Conservation (phyloP, 116 monocot genomes). For the Posidonia oceanica region DNA sequence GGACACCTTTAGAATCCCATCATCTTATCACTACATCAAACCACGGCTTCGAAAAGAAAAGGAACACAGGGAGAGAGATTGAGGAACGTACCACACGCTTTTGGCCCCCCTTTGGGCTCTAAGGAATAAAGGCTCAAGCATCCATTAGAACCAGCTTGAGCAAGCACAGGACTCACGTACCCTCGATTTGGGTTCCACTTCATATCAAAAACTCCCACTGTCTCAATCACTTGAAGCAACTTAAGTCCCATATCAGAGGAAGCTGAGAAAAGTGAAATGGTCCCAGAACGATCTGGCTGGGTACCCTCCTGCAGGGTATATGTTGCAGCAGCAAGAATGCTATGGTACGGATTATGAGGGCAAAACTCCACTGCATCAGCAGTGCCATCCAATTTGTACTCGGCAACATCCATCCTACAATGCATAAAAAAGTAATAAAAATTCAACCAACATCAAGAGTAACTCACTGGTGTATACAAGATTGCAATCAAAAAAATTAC, state of each 20-base stretch:
- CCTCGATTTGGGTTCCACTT: constrained; percentile 54
- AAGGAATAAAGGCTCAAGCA: constrained; percentile 37
- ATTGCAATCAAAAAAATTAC: no score
- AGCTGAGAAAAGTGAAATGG: constrained; percentile 64
- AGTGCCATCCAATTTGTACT: constrained; percentile 56
- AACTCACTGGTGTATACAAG: no score
- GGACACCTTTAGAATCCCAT: no score
- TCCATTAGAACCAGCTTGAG: constrained; percentile 76
- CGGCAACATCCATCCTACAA: constrained; percentile 58
- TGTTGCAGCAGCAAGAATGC: constrained; percentile 69
- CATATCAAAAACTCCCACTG: constrained; percentile 75
- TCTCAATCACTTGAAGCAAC: constrained; percentile 38
- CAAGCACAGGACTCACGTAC: constrained; percentile 34
- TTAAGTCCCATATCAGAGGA: constrained; percentile 25
- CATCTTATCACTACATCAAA: no score
- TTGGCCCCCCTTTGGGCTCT: not conserved
- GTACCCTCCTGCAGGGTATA: constrained; percentile 71
- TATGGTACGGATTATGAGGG: constrained; percentile 34
- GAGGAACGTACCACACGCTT: constrained; percentile 20
- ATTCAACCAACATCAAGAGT: no score
- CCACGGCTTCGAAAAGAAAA: no score
- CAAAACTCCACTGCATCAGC: constrained; percentile 90
- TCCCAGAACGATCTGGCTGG: constrained; percentile 47
- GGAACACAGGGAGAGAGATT: not conserved
- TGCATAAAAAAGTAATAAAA: not conserved